Evolutionary conservation across 2,329 filamentous ascomycete genomes (phyloP), one percentile per base, ranked within the genome.

Genomic region (Pseudogymnoascus sp.): DNA sequence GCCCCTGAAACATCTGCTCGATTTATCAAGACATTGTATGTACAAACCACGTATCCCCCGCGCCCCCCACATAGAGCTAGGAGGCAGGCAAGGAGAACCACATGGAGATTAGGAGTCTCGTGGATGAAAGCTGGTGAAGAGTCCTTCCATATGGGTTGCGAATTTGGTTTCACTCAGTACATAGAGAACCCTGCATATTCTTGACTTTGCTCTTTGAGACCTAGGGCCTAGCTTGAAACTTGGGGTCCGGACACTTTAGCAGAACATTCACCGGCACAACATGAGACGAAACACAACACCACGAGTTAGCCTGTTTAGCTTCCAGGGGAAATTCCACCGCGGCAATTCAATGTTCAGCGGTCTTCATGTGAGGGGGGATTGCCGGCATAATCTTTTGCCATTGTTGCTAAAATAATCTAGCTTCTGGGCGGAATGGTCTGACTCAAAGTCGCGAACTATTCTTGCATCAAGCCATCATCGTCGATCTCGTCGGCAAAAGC

Each of bases 401-500:
- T 55, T 55, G 49, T n/a, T 55, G 49, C 28, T 55, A 33, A 55
- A 33, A 33, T 55, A 33, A 55, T 33, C 49, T 33, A 12, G 49
- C n/a, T 35, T 7, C 9, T 14, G 11, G 49, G 28, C 7, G 45
- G 14, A 16, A 52, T 28, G 7, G 16, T 22, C 28, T 55, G 49
- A 14, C 28, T 55, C 4, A 55, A 55, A 33, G n/a, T 14, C 9
- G 28, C 4, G 19, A 6, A 16, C 49, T 55, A 55, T 55, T 55
- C 49, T 55, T 55, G 49, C 28, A 55, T 55, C 28, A 35, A 12
- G 49, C 49, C 49, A 30, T 14, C 49, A 55, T 55, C 9, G 28
- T 28, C 67, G 30, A 69, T 67, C n/a, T 70, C 67, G 14, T 70
- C 79, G 4, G 59, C 67, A 60, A 69, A 68, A 23, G 65, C 68